Evolutionary conservation across 176 grass and related monocot species (phyloP).

Genomic region (Phyllostachys edulis): DNA sequence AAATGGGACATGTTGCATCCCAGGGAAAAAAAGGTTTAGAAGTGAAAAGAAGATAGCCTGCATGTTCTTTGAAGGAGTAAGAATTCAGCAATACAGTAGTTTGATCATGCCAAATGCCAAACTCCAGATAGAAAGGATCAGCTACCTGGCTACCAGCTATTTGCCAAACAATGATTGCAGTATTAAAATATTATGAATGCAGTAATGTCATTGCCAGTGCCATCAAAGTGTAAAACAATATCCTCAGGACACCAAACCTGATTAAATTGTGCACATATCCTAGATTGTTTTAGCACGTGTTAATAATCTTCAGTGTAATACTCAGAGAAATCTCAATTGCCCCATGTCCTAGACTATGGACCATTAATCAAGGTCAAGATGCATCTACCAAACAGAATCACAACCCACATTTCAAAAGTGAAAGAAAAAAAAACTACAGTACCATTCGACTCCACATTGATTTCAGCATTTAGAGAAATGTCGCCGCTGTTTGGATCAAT

Average conservation of each 20-base stretch:
- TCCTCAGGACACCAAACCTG: not conserved
- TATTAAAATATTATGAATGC: slow-evolving; percentile 3
- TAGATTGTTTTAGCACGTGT: not conserved
- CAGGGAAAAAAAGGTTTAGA: not conserved
- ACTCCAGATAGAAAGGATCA: slow-evolving; percentile 12
- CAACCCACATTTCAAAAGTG: not conserved
- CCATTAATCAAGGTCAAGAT: slow-evolving; percentile 15
- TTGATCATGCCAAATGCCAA: not conserved
- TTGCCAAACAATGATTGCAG: not conserved
- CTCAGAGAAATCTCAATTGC: not conserved
- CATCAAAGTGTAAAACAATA: not conserved
- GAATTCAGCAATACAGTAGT: not conserved
- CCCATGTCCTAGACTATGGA: not conserved
- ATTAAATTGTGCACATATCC: not conserved
- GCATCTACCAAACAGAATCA: slow-evolving; percentile 1
- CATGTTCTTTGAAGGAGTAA: slow-evolving; percentile 20
- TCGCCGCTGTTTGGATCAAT: not conserved
- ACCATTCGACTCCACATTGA: not conserved
- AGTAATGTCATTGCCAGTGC: not conserved
- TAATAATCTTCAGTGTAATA: not conserved
- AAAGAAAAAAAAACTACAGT: not conserved
- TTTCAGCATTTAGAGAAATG: slow-evolving; percentile 24
- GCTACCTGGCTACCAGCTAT: not conserved
- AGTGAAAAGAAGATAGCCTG: not conserved
- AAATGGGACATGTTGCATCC: not conserved